Evolutionary conservation across 768 basidiomycete genomes (phyloP), one percentile per base, ranked within the genome.

Genomic region (Russula earlei): DNA sequence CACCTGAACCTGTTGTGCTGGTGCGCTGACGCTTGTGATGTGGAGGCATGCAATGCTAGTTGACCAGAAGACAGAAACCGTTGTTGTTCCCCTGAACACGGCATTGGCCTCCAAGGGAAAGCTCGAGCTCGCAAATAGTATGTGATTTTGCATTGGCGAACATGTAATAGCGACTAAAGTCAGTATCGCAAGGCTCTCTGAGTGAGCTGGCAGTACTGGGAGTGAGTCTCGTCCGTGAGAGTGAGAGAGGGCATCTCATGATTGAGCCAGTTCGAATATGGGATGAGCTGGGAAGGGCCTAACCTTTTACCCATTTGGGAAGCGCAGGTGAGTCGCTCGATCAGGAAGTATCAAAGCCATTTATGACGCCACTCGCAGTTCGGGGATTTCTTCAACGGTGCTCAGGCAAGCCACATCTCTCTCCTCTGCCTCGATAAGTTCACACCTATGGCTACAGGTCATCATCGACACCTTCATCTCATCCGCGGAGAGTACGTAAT

Each of bases 321-420:
- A 67, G 91, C 91, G 0, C 92, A 94, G 75, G 85, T 83, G 59
- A 25, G 70, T 58, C 10, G 37, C 49, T 37, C n/a, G 22, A 40
- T 20, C 40, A 29, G 46, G 56, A 37, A 17, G 19, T 40, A 19
- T 46, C 33, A 52, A 59, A 34, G 2, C 25, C 20, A n/a, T 47
- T 19, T 25, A 57, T 53, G 36, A 46, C 41, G 37, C 46, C 22
- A 10, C n/a, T 50, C 24, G 10, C 60, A 87, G 81, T 93, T 93
- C 61, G 91, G 91, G 20, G 92, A 94, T 66, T 96, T 96, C 70
- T 87, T 89, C 73, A 94, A 96, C 64, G 91, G 91, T 2, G 88
- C 90, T 11, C 87, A 87, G 69, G 78, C 77, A 55, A 34, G 67
- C 31, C 17, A 44, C 11, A 10, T 14, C 12, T 17, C 40, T 20